A percentile compares a stretch with the other conserved stretches of the same genome.
Conservation (phyloP, 2,329 filamentous ascomycete species). For the Microsporum canis region DNA sequence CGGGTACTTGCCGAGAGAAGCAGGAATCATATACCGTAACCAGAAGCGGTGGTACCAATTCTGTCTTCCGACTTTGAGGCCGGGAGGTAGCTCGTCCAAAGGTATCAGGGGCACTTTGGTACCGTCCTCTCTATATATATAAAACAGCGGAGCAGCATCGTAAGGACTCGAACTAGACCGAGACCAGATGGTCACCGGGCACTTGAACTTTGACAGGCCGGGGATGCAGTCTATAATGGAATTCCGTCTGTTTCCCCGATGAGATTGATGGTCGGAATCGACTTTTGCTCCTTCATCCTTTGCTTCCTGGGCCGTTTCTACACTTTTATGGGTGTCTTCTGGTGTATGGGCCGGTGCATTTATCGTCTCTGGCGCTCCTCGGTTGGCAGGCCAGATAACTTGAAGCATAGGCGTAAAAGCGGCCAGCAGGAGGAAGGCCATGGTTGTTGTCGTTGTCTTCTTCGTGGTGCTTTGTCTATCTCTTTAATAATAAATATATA, state of each 20-base stretch:
- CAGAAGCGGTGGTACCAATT: conserved; percentile 16
- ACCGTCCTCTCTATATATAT: conserved; percentile 28
- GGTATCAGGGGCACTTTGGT: conserved; percentile 31
- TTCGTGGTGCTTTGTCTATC: background rate
- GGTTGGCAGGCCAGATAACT: background rate
- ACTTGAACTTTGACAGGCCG: background rate
- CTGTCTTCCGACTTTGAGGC: conserved; percentile 23
- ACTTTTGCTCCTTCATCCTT: no score
- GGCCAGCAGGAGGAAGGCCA: background rate
- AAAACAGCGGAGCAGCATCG: conserved; percentile 28
- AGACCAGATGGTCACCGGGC: background rate
- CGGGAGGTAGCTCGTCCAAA: conserved; percentile 33
- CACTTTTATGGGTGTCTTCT: no score
- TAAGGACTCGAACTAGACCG: background rate
- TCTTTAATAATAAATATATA: background rate
- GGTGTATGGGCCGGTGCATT: background rate
- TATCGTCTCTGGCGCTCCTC: background rate
- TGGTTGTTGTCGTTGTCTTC: background rate
- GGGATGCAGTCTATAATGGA: background rate
- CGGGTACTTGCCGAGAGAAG: background rate
- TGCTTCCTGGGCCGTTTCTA: no score
- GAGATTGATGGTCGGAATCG: no score
- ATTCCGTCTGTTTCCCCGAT: background rate
- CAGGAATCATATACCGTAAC: conserved; percentile 18
- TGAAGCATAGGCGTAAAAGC: background rate